Base-by-base conservation (phyloP, 202 grass and related monocot genomes). In the Schoenoplectus tabernaemontani region DNA sequence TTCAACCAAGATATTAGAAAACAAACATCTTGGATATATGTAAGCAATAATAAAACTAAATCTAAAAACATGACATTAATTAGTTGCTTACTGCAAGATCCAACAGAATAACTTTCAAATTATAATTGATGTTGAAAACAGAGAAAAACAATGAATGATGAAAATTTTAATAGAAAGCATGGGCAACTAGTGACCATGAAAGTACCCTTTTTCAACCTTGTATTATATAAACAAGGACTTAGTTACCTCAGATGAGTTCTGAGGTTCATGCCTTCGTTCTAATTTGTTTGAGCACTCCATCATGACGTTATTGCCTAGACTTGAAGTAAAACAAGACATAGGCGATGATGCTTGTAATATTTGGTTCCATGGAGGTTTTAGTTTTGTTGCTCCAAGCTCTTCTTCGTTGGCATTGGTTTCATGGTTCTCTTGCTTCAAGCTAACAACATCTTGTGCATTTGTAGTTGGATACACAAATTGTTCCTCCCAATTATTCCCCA, bases 331-430 rank as follows among this genome's bases (percentile, higher is more conserved):
- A 74, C 83, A 93, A 44, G 95, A 90, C 78, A 86, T 82, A 42
- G 90, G 83, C 64, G 96, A 96, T 24, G 87, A 96, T 70, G 86
- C 80, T 58, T 83, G 91, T 81, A 85, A 64, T 74, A 85, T 57
- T 70, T 83, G 88, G 23, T 81, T 86, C 58, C 88, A 78, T 87
- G 88, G 91, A 60, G 90, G 82, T 70, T 81, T 69, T 46, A 20
- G 64, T 48, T 57, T 85, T 79, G 63, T 54, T 38, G 81, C 53
- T 34, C 78, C 83, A 81, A 88, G 64, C 30, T n/a, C n/a, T n/a
- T 88, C 86, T 41, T 85, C 81, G 41, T 81, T 83, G 43, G 87
- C 79, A 68, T 64, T 58, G 50, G 44, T 11, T 84, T 64, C 81
- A 26, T 22, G 59, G 58, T 46, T 65, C 34, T 76, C 64, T 68